phyloP scores from a whole-genome alignment of 495 filamentous ascomycete species.

The Daldinia caldariorum region DNA sequence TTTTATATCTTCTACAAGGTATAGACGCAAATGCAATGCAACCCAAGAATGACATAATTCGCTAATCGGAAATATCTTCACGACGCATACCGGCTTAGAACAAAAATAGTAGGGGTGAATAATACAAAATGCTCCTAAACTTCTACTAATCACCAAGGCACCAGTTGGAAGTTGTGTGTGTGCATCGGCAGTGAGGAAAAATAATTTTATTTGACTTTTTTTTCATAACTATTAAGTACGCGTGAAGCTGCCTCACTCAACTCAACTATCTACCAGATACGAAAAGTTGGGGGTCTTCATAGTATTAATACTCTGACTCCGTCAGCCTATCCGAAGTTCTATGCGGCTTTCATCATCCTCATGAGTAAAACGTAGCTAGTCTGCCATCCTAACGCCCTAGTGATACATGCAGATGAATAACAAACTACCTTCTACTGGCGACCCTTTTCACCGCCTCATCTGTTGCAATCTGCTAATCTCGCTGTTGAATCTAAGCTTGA shows the following conservation, averaged over 20 bases:
- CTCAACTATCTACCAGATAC: background rate
- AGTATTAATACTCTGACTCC: background rate
- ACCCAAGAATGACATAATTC: constrained; percentile 1
- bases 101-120: too few species aligned
- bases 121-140: too few species aligned
- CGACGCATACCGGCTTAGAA: background rate
- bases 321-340: constrained; percentile 6
- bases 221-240: constrained; percentile 15
- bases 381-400: constrained; percentile 25
- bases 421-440: background rate
- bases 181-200: background rate
- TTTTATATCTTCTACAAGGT: background rate
- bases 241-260: background rate
- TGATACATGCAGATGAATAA: constrained; percentile 16
- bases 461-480: constrained; percentile 58
- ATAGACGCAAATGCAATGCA: background rate
- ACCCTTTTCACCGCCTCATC: constrained; percentile 44
- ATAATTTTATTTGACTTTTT: constrained; percentile 8
- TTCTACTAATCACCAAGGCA: background rate
- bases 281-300: background rate
- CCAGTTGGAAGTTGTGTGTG: too few species aligned
- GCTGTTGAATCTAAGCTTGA: constrained; percentile 64
- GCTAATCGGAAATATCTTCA: background rate
- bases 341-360: constrained; percentile 11
- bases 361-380: constrained; percentile 14